phyloP scores from a whole-genome alignment of 2,329 filamentous ascomycete genomes.

The Hirsutella rhossiliensis region DNA sequence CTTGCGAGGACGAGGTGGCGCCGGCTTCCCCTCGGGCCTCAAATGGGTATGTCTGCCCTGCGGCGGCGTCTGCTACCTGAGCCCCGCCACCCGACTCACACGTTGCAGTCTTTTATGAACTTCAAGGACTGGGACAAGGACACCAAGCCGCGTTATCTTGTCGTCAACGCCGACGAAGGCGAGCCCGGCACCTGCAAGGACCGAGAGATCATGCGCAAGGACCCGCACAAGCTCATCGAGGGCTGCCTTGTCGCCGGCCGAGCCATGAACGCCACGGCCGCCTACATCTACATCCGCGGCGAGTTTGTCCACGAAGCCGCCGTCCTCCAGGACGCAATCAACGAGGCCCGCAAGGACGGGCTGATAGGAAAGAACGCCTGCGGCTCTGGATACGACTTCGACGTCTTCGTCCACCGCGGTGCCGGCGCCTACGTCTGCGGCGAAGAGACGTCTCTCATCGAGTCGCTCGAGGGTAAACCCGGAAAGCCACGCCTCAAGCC shows the following conservation, averaged over 20 bases:
- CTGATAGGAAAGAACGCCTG: conserved; percentile 98
- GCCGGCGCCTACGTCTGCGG: conserved; percentile 97
- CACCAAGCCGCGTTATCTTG: conserved; percentile 85
- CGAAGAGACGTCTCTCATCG: conserved; percentile 95
- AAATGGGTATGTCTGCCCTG: conserved; percentile 70
- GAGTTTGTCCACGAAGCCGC: conserved; percentile 96
- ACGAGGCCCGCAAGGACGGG: conserved; percentile 91
- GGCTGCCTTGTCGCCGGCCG: conserved; percentile 91
- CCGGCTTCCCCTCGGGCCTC: conserved; percentile 93
- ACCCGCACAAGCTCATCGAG: conserved; percentile 97
- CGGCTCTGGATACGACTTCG: conserved; percentile 93
- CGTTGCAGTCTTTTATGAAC: conserved; percentile 90
- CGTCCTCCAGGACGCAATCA: conserved; percentile 86
- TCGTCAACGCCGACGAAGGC: conserved; percentile 97
- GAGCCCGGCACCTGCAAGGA: conserved; percentile 99
- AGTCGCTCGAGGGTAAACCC: conserved; percentile 95
- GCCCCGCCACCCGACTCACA: conserved; percentile 1
- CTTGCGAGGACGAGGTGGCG: conserved; percentile 88
- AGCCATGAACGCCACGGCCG: conserved; percentile 97
- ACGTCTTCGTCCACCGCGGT: conserved; percentile 91
- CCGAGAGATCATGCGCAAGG: conserved; percentile 99
- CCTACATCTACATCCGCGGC: conserved; percentile 98
- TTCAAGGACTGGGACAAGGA: conserved; percentile 99
- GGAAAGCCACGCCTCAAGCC: conserved; percentile 98
- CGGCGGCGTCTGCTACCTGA: no score